Evolutionary conservation across 495 filamentous ascomycete genomes (phyloP).

Genomic region (Penicillium longicatenatum): DNA sequence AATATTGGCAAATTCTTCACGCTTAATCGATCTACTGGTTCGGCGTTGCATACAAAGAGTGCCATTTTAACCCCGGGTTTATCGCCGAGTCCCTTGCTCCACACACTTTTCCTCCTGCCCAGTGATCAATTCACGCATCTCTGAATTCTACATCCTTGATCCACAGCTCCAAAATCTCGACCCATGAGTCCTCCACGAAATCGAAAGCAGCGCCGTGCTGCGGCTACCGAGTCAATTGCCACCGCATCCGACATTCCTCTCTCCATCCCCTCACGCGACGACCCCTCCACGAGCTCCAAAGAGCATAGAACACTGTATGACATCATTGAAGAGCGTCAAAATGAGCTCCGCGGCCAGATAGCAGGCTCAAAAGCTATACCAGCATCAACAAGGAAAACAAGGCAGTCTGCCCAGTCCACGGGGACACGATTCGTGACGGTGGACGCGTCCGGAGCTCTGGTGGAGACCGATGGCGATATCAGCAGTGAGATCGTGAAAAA

Average conservation of each 20-base stretch:
- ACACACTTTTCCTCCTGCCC: neutral
- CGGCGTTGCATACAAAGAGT: neutral
- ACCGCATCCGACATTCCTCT: conserved; percentile 36
- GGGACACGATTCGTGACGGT: conserved; percentile 43
- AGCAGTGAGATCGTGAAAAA: conserved; percentile 15
- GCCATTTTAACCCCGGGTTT: neutral
- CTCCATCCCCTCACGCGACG: conserved; percentile 33
- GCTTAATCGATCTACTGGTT: neutral
- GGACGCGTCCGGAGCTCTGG: conserved; percentile 37
- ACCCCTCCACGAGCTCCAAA: conserved; percentile 29
- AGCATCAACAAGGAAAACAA: conserved; percentile 1
- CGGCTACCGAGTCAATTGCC: conserved; percentile 20
- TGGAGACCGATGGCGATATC: conserved; percentile 30
- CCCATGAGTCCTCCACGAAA: conserved; percentile 44
- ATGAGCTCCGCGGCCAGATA: conserved; percentile 30
- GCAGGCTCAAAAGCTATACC: conserved; percentile 1
- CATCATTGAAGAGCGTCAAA: conserved; percentile 51
- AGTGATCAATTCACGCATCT: neutral
- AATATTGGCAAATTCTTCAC: neutral
- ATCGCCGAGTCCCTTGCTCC: neutral
- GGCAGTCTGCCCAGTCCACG: conserved; percentile 12
- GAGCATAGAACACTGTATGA: conserved; percentile 50
- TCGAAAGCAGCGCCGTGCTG: conserved; percentile 53
- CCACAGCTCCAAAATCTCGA: neutral
- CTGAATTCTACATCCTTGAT: neutral